Evolutionary conservation across 2,329 filamentous ascomycete genomes (phyloP).

Genomic region (Raffaelea albimanens): DNA sequence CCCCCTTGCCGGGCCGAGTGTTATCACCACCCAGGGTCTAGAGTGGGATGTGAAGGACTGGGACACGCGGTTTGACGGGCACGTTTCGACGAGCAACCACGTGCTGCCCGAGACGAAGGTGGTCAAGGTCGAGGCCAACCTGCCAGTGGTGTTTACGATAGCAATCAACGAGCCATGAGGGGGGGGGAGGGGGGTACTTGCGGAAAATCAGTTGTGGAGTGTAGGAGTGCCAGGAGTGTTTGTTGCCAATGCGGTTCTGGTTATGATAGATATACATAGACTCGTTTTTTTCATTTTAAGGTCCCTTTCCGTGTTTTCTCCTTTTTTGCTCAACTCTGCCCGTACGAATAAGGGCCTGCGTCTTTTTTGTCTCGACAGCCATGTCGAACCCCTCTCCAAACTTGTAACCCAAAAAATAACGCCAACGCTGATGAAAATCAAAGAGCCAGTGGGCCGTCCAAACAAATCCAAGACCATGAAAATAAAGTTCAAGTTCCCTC

Average conservation of each 20-base stretch:
- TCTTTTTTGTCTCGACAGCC: too few relatives aligned
- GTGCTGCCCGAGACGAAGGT: constrained; percentile 48
- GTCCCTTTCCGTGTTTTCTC: too few relatives aligned
- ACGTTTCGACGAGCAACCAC: constrained; percentile 74
- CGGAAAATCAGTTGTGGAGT: too few relatives aligned
- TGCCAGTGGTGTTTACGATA: constrained; percentile 65
- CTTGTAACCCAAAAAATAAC: too few relatives aligned
- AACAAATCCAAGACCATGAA: neutral
- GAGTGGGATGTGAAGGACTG: constrained; percentile 87
- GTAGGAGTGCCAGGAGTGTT: too few relatives aligned
- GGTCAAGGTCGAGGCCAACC: constrained; percentile 53
- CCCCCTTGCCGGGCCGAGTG: constrained; percentile 67
- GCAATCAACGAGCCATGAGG: constrained; percentile 43
- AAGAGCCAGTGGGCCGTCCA: neutral
- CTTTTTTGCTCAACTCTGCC: too few relatives aligned
- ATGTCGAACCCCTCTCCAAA: too few relatives aligned
- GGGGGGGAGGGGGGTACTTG: too few relatives aligned
- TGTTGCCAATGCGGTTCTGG: too few relatives aligned
- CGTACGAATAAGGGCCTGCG: too few relatives aligned
- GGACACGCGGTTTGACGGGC: constrained; percentile 65
- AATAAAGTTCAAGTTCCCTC: neutral
- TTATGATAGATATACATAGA: too few relatives aligned
- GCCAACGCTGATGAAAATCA: neutral
- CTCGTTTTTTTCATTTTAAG: too few relatives aligned
- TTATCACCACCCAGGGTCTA: constrained; percentile 71